Percentiles rank a stretch among this genome's conserved stretches.
Conservation (phyloP, 768 basidiomycete genomes). For the Boletus bicolor region DNA sequence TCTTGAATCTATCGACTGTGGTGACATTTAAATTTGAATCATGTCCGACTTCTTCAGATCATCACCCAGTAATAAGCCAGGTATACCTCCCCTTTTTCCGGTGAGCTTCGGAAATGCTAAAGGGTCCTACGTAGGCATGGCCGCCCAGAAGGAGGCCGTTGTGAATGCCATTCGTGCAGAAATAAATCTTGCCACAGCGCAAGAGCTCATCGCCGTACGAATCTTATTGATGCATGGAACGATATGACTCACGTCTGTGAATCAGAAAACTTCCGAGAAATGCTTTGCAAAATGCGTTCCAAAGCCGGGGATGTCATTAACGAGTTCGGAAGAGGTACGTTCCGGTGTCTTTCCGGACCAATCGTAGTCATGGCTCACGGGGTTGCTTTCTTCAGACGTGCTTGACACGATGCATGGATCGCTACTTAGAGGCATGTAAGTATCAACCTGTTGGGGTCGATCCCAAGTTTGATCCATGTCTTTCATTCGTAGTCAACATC, state of each 20-base stretch:
- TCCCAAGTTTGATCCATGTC: constrained; percentile 1
- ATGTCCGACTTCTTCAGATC: constrained; percentile 58
- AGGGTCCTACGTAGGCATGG: constrained; percentile 31
- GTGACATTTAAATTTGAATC: not conserved
- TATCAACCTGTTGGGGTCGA: constrained; percentile 12
- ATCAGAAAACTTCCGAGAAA: constrained; percentile 73
- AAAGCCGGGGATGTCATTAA: constrained; percentile 69
- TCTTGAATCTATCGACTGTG: not conserved
- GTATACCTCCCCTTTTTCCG: constrained; percentile 4
- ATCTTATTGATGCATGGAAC: not conserved
- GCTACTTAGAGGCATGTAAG: constrained; percentile 85
- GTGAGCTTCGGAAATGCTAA: not conserved
- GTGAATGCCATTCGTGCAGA: constrained; percentile 69
- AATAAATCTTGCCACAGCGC: constrained; percentile 69
- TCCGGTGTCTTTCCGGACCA: not conserved
- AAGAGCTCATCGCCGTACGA: constrained; percentile 74
- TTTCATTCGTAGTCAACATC: constrained; percentile 58
- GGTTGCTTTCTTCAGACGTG: constrained; percentile 51
- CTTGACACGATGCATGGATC: constrained; percentile 69
- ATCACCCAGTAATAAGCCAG: constrained; percentile 30
- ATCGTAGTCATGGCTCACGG: not conserved
- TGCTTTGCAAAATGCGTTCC: constrained; percentile 76
- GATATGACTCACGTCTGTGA: not conserved
- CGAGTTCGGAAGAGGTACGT: constrained; percentile 68
- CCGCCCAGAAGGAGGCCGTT: constrained; percentile 40